Evolutionary conservation across 2,329 filamentous ascomycete species (phyloP).

Genomic region (Lojkania enalia): DNA sequence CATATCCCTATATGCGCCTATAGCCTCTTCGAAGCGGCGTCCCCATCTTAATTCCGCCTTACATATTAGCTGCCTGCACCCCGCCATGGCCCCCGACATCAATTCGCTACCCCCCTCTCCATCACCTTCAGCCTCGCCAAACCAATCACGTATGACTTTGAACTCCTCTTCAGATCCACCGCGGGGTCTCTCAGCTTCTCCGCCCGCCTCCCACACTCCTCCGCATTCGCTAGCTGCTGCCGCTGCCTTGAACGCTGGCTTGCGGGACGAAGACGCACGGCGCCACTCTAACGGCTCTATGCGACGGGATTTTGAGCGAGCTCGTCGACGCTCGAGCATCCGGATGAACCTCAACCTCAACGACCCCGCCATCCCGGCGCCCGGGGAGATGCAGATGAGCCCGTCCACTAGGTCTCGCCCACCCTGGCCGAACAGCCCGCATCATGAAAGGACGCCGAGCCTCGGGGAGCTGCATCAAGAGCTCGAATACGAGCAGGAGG

Average conservation of each 20-base stretch:
- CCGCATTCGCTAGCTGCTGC: constrained; percentile 75
- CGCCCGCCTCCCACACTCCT: constrained; percentile 66
- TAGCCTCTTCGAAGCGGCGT: no score
- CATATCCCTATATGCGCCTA: no score
- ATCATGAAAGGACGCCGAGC: constrained; percentile 70
- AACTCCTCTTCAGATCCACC: constrained; percentile 39
- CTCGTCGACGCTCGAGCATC: constrained; percentile 68
- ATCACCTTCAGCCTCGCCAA: constrained; percentile 40
- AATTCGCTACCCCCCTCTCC: constrained; percentile 61
- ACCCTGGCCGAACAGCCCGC: constrained; percentile 55
- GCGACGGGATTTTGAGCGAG: constrained; percentile 43
- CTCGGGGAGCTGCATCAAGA: constrained; percentile 78
- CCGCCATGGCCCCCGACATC: constrained; percentile 58
- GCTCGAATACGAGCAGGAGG: constrained; percentile 77
- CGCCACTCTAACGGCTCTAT: constrained; percentile 54
- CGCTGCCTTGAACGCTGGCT: constrained; percentile 75
- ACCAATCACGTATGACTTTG: constrained; percentile 23
- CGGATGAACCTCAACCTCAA: constrained; percentile 75
- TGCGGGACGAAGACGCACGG: constrained; percentile 64
- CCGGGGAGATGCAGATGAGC: constrained; percentile 68
- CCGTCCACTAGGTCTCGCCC: constrained; percentile 32
- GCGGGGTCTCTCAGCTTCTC: constrained; percentile 50
- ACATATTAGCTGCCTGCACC: no score
- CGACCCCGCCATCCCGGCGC: constrained; percentile 67
- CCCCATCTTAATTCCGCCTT: no score